Evolutionary conservation across 805 yeast species (phyloP), one percentile per base, ranked within the genome.

Genomic region (Schizosaccharomyces octosporus): DNA sequence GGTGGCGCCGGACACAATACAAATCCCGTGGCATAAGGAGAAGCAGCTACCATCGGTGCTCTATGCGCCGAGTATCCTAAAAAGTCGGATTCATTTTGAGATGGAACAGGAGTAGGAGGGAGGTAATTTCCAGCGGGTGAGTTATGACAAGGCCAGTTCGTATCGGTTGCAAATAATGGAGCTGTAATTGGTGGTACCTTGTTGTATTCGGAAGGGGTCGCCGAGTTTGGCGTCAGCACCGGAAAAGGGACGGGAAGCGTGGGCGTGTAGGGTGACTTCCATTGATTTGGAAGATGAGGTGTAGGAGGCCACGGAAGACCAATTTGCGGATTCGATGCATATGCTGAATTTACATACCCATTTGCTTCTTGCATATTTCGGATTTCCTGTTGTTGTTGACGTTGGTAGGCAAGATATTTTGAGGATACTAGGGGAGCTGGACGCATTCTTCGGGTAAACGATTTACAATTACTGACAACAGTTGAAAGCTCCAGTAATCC

Each of bases 401-500:
- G 31, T 29, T 51, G 57, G 57, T 24, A 21, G 11, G 57, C 57
- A 29, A 24, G 36, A 15, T 24, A 51, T 19, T 29, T 21, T 17
- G 31, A 21, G 9, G 57, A 51, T 6, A 61, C 32, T 17, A 59
- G 27, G 27, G 48, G 39, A 36, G 42, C 21, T 11, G 36, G 57
- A 6, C 57, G 57, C 19, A 51, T 17, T 17, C 57, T 21, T 51
- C 57, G 57, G 5, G 69, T 66, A 43, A 67, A 62, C 17, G 62
- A 59, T 19, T 61, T 43, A 43, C 68, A 66, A 19, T 55, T 59
- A 9, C 42, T 17, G 43, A 67, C 63, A 13, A 61, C 31, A 17
- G 39, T 24, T 27, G 62, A 55, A n/a, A 67, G 63, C 57, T 67
- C 68, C 17, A 62, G 39, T 24, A 67, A 48, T 1, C 69, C 55